Conservation (phyloP, 306 rosid genomes). For the Prosopis cineraria region DNA sequence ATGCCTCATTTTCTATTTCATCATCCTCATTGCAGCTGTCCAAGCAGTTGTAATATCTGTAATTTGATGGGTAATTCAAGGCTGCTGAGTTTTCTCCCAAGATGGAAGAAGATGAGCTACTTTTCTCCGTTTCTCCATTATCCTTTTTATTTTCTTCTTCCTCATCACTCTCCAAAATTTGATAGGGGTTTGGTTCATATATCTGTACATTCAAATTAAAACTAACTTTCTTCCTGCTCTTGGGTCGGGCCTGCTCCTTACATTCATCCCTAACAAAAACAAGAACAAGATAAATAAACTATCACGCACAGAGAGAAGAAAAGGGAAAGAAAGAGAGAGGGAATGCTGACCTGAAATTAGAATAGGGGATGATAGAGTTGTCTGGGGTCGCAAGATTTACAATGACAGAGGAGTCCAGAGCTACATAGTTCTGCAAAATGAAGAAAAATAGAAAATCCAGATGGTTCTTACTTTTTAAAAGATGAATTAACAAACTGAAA, state of each 20-base stretch:
- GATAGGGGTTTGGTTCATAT: constrained; percentile 69
- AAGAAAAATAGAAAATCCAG: background rate
- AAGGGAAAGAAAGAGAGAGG: constrained; percentile 11
- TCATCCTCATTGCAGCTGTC: constrained; percentile 66
- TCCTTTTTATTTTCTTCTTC: constrained; percentile 45
- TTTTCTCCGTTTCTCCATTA: constrained; percentile 25
- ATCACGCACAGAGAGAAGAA: background rate
- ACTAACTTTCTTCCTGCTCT: constrained; percentile 80
- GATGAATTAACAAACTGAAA: background rate
- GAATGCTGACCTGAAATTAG: constrained; percentile 52
- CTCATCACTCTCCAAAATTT: constrained; percentile 48
- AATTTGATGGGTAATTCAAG: constrained; percentile 52
- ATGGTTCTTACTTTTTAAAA: background rate
- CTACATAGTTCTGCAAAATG: constrained; percentile 63
- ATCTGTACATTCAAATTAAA: constrained; percentile 83
- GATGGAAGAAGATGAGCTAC: constrained; percentile 33
- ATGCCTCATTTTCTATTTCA: constrained; percentile 46
- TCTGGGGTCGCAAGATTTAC: constrained; percentile 37
- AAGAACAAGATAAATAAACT: constrained; percentile 17
- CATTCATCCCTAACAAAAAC: constrained; percentile 51
- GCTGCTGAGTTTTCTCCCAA: constrained; percentile 31
- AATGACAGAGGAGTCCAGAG: constrained; percentile 45
- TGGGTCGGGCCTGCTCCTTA: constrained; percentile 56
- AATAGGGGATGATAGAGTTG: constrained; percentile 37
- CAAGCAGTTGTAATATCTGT: constrained; percentile 73